A percentile compares a stretch with the other conserved stretches of the same genome.
Conservation (phyloP, 2,329 filamentous ascomycete species). For the Chaetoscypha palmicola region DNA sequence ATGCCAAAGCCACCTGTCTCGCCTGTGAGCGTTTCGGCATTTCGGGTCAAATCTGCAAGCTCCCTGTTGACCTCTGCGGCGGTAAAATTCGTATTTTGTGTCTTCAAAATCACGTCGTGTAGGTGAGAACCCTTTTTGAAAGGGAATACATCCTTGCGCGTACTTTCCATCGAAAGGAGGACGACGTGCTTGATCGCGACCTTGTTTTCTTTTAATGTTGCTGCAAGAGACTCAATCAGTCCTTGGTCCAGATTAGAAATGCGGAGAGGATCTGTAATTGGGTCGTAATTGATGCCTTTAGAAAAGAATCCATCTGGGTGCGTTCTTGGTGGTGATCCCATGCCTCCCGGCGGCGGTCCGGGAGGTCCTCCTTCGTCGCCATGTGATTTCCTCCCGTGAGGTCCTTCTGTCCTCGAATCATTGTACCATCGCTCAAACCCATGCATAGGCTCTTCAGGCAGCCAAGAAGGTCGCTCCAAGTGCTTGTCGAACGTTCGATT, state of each 20-base stretch:
- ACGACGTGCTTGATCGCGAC: slow-evolving; percentile 35
- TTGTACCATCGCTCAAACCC: slow-evolving; percentile 31
- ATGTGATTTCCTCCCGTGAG: neutral
- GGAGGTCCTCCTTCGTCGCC: neutral
- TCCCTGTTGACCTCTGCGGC: slow-evolving; percentile 25
- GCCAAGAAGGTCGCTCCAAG: slow-evolving; percentile 26
- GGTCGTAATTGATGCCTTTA: slow-evolving; percentile 27
- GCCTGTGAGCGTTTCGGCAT: slow-evolving; percentile 33
- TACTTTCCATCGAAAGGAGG: slow-evolving; percentile 35
- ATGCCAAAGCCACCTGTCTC: slow-evolving; percentile 30
- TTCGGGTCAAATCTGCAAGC: slow-evolving; percentile 28
- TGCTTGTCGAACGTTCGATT: slow-evolving; percentile 5
- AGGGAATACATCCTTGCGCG: slow-evolving; percentile 36
- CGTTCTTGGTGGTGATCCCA: neutral
- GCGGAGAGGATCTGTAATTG: slow-evolving; percentile 32
- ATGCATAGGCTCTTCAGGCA: slow-evolving; percentile 25
- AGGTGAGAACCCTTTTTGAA: slow-evolving; percentile 32
- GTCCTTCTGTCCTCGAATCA: neutral
- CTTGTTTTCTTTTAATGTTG: slow-evolving; percentile 26
- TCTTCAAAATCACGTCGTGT: slow-evolving; percentile 30
- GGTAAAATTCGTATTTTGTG: slow-evolving; percentile 21
- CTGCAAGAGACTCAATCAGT: slow-evolving; percentile 28
- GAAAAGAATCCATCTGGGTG: neutral
- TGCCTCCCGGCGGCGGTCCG: neutral
- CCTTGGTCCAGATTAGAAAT: slow-evolving; percentile 32